phyloP scores from a whole-genome alignment of 345 rosid genomes.

The Salix viminalis region DNA sequence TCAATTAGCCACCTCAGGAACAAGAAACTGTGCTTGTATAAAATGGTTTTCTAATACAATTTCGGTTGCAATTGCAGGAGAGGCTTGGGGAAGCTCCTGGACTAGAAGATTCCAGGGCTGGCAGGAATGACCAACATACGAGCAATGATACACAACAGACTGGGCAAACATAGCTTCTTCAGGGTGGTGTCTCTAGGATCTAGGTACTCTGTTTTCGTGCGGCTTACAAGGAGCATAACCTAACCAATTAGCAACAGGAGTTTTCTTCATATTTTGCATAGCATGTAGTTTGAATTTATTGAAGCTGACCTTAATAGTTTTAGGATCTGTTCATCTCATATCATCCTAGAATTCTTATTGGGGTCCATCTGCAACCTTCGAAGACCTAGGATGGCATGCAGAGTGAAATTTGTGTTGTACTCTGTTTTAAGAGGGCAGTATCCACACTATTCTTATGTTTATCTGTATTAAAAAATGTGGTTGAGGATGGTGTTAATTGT shows the following conservation, averaged over 20 bases:
- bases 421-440: slow-evolving; percentile 20
- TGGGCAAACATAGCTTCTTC: slow-evolving; percentile 16
- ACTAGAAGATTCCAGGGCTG: slow-evolving; percentile 46
- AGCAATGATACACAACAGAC: slow-evolving; percentile 31
- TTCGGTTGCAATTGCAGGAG: slow-evolving; percentile 44
- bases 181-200: slow-evolving; percentile 15
- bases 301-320: slow-evolving; percentile 12
- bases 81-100: slow-evolving; percentile 57
- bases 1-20: neutral
- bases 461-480: neutral
- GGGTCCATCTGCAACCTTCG: slow-evolving; percentile 4
- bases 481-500: neutral
- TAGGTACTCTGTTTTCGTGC: neutral
- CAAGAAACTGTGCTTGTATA: neutral
- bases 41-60: neutral
- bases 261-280: slow-evolving; percentile 3
- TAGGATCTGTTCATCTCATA: slow-evolving; percentile 12
- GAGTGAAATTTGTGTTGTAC: slow-evolving; percentile 18
- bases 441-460: neutral
- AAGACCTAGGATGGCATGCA: slow-evolving; percentile 10
- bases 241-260: slow-evolving; percentile 22
- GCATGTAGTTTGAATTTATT: slow-evolving; percentile 16
- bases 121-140: slow-evolving; percentile 40
- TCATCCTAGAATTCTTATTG: slow-evolving; percentile 11
- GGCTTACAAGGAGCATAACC: slow-evolving; percentile 9